Percentiles rank a stretch among this genome's conserved stretches.
These are phyloP conservation scores for Candida sphagnicola DNA, from an alignment of 805 yeast genomes.

Conservation along the genomic window DNA sequence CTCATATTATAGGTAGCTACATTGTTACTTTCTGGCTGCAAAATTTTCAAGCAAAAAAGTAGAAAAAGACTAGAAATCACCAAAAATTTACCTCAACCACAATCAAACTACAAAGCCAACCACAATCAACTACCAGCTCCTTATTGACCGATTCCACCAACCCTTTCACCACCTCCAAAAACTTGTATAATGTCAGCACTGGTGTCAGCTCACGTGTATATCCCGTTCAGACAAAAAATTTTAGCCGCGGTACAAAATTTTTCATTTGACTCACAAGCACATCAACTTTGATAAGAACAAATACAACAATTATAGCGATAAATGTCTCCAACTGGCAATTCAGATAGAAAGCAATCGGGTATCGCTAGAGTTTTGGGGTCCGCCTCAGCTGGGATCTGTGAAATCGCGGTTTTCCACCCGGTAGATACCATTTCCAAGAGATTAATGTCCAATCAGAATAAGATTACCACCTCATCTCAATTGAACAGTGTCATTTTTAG, in stretches of 20 bases:
- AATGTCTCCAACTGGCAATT: slow-evolving; percentile 30
- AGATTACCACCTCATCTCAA: slow-evolving; percentile 57
- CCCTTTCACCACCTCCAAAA: no score
- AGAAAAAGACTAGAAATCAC: no score
- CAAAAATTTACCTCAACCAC: no score
- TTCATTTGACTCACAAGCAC: not conserved
- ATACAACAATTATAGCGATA: not conserved
- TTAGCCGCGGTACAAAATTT: slow-evolving; percentile 5
- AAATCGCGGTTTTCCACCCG: slow-evolving; percentile 96
- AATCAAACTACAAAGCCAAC: no score
- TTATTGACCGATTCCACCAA: no score
- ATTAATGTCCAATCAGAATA: slow-evolving; percentile 78
- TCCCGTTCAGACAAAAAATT: no score
- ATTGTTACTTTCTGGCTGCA: no score
- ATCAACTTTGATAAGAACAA: not conserved
- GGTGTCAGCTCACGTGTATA: no score
- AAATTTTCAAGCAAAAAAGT: no score
- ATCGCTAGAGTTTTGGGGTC: slow-evolving; percentile 90
- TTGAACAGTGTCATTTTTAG: slow-evolving; percentile 85
- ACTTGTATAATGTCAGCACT: no score
- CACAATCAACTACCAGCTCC: no score
- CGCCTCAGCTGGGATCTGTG: slow-evolving; percentile 97
- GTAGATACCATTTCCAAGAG: slow-evolving; percentile 98
- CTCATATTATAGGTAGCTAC: no score
- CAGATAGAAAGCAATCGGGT: slow-evolving; percentile 83